Base-by-base conservation (phyloP, 1,284 basidiomycete species). In the Sanghuangporus weigelae region DNA sequence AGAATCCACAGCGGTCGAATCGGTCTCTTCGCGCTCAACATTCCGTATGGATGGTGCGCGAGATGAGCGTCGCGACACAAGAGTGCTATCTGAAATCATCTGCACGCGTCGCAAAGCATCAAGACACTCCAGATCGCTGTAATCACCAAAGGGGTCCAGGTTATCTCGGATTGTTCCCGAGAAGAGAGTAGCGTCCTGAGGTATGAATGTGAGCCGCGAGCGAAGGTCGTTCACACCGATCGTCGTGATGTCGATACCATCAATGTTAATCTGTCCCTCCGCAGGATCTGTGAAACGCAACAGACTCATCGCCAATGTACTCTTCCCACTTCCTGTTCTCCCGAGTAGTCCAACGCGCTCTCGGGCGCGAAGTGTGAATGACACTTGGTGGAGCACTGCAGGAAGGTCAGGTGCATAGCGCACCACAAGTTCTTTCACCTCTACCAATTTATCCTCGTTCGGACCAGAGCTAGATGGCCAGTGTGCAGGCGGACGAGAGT, bases 151-250 rank as follows among this genome's bases (percentile, higher is more conserved):
- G 0, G 93, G 95, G 76, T 97, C 95, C 3, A 96, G 74, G 68
- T 96, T 96, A 21, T 93, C 90, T 21, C 92, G 80, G 26, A 96
- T 77, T 0, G 91, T 95, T 0, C 95, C 93, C 0, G 89, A 91
- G 78, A 97, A 96, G 2, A 96, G 77, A 0, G 93, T 82, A 0
- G 88, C 85, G 71, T 93, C 26, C 26, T 31, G 26, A 31, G 77
- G 75, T 44, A 78, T 71, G 66, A 71, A 71, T 26, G 65, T 60
- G 7, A 93, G 72, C 57, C 88, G 80, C 16, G 87, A 87, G 39
- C 94, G 83, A 61, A 97, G 73, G 73, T 96, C 93, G 71, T 93
- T 83, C 23, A 96, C 78, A 1, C 95, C 95, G 67, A 98, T 95
- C 5, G 78, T 86, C 0, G 90, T 87, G 63, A 97, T 93, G 73